Evolutionary conservation across 2,329 filamentous ascomycete species (phyloP).

Genomic region (Aspergillus transmontanensis): DNA sequence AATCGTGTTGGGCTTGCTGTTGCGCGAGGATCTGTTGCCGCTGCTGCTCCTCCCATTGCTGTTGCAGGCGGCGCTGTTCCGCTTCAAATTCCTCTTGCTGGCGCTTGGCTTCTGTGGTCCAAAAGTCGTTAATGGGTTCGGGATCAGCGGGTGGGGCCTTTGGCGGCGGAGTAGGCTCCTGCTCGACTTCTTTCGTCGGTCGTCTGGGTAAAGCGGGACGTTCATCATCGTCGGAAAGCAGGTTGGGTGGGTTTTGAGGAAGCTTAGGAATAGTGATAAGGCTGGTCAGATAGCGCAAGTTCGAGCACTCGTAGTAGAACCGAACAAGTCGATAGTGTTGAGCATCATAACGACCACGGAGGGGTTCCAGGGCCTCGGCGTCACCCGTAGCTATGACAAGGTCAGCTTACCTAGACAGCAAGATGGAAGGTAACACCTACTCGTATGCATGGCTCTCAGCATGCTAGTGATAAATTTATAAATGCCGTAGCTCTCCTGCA

Average conservation of each 20-base stretch:
- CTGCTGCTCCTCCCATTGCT: constrained; percentile 81
- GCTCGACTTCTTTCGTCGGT: constrained; percentile 69
- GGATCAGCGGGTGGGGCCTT: constrained; percentile 72
- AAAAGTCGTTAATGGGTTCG: constrained; percentile 95
- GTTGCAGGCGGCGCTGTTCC: constrained; percentile 84
- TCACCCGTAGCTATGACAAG: constrained; percentile 73
- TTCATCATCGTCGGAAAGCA: constrained; percentile 81
- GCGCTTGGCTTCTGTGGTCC: constrained; percentile 87
- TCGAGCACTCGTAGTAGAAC: constrained; percentile 99
- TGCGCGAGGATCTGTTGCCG: constrained; percentile 80
- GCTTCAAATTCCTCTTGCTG: constrained; percentile 95
- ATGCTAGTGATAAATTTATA: constrained; percentile 99
- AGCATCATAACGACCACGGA: constrained; percentile 86
- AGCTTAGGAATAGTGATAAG: constrained; percentile 95
- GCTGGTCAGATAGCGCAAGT: constrained; percentile 92
- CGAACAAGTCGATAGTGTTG: constrained; percentile 96
- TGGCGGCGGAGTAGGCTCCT: constrained; percentile 68
- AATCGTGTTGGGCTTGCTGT: constrained; percentile 86
- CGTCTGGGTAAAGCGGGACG: constrained; percentile 80
- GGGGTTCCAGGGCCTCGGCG: constrained; percentile 84
- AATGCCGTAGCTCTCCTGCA: constrained; percentile 97
- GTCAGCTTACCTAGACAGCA: constrained; percentile 8
- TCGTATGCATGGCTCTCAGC: constrained; percentile 95
- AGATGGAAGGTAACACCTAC: constrained; percentile 51
- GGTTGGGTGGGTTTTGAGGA: constrained; percentile 87